phyloP scores from a whole-genome alignment of 176 grass and related monocot species.

The Rhipidocladum racemiflorum region DNA sequence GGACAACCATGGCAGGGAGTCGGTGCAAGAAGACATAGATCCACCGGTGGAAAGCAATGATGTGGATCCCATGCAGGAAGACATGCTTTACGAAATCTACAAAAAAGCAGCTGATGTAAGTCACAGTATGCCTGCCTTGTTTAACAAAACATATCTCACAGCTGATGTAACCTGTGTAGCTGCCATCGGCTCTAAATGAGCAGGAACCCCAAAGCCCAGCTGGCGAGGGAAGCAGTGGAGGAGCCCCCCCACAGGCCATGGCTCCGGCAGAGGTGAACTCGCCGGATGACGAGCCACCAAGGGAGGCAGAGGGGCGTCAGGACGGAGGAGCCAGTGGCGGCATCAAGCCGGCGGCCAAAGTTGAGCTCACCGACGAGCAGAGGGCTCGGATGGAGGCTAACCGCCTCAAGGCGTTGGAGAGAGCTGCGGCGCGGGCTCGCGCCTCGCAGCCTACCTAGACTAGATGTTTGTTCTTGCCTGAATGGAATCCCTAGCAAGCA shows the following conservation, averaged over 20 bases:
- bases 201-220: conserved; percentile 16
- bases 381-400: conserved; percentile 75
- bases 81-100: conserved; percentile 71
- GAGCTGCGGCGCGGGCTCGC: conserved; percentile 52
- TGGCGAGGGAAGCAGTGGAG: not conserved
- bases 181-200: not conserved
- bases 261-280: not conserved
- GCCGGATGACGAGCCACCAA: not conserved
- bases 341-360: conserved; percentile 14
- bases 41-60: conserved; percentile 39
- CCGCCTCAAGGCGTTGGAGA: conserved; percentile 74
- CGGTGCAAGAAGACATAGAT: conserved; percentile 24
- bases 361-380: conserved; percentile 62
- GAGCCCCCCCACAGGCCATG: not conserved
- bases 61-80: conserved; percentile 54
- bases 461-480: no score
- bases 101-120: conserved; percentile 55
- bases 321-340: not conserved
- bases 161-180: no score
- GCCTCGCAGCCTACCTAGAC: conserved; percentile 14
- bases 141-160: not conserved
- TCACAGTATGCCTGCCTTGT: not conserved
- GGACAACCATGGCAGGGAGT: conserved; percentile 22
- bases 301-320: conserved; percentile 2
- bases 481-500: no score